Conservation (phyloP, 169 alveolate species). For the Toxoplasma gondii region DNA sequence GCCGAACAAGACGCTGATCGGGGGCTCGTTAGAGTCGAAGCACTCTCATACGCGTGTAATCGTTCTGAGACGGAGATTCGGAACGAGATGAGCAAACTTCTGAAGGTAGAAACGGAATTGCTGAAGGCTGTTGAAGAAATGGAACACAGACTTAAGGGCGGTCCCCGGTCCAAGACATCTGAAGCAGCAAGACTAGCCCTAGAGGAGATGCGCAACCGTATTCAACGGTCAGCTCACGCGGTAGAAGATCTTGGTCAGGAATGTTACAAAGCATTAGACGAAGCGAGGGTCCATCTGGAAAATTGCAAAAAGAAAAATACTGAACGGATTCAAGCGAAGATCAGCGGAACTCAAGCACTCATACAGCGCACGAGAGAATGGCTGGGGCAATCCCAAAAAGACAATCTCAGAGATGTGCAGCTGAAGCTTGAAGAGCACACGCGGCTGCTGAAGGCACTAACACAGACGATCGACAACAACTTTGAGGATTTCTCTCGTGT, state of each 20-base stretch:
- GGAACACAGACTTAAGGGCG: background rate
- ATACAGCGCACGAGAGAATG: background rate
- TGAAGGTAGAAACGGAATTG: background rate
- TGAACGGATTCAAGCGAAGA: background rate
- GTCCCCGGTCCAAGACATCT: background rate
- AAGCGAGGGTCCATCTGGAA: background rate
- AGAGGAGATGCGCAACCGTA: background rate
- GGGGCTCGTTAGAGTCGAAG: background rate
- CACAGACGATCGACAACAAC: background rate
- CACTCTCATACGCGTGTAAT: background rate
- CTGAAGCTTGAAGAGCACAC: background rate
- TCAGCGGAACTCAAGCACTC: background rate
- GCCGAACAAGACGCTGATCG: background rate
- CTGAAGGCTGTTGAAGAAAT: background rate
- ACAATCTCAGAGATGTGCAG: background rate
- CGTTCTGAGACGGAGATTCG: background rate
- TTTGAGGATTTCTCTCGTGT: constrained; percentile 19
- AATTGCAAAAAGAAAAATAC: background rate
- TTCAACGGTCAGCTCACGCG: background rate
- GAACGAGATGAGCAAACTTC: background rate
- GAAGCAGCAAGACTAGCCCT: background rate
- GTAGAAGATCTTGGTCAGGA: background rate
- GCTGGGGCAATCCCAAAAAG: background rate
- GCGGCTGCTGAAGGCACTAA: background rate
- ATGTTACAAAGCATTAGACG: background rate